Base-by-base conservation (phyloP, 495 filamentous ascomycete genomes). In the Aspergillus saccharolyticus region DNA sequence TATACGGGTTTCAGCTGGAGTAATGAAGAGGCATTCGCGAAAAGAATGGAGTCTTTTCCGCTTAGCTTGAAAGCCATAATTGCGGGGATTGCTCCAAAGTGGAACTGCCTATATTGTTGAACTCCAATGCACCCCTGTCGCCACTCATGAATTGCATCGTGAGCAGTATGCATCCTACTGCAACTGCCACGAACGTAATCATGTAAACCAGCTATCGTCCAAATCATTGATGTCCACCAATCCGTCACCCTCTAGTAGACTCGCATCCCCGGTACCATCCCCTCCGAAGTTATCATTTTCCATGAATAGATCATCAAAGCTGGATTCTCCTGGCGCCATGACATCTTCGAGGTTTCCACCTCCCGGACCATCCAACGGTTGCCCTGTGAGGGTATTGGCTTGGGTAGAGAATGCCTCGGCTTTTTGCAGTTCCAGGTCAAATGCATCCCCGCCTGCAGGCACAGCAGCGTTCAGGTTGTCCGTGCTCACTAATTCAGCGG, bases 241-340 rank as follows among this genome's bases (percentile, higher is more conserved):
- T 46, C 58, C 66, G 45, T 73, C 72, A 0, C 72, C 75, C 51
- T 73, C 74, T 52, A 78, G 53, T 60, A 75, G 54, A 57, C 65
- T 65, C n/a, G 72, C 62, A 28, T 78, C 70, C 4, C 67, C 72
- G 14, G 47, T 56, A 0, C 66, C 66, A 6, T 68, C 68, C 4
- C 66, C 71, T 10, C 62, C 74, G 44, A 75, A 53, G 50, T 73
- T 72, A 8, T 77, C 74, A 18, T 54, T 75, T 42, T 76, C 76
- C 68, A 78, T 68, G 59, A 81, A 80, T 18, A 80, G 52, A 52
- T 81, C 78, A 50, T 81, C 78, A 30, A 80, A 78, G 52, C 64
- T 80, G 2, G 78, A 78, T 61, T 76, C 74, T n/a, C 74, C 76
- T 4, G 71, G 74, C 7, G 54, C 71, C 68, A 77, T 76, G 19